phyloP scores from a whole-genome alignment of 768 basidiomycete genomes.

The Scleroderma citrinum region DNA sequence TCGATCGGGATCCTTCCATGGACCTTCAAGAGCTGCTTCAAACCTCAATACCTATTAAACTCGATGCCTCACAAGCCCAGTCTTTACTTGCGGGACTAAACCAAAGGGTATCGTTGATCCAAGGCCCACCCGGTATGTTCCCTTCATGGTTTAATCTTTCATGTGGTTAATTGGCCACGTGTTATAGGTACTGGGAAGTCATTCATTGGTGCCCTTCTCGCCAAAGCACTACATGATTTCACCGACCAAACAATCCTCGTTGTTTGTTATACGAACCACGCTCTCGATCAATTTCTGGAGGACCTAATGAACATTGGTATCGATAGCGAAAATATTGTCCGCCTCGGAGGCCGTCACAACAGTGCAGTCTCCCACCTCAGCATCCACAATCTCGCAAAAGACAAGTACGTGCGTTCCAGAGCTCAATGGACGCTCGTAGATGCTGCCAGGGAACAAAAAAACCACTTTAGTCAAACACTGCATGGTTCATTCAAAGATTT shows the following conservation, averaged over 20 bases:
- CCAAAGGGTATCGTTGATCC: conserved; percentile 54
- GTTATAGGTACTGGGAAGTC: conserved; percentile 67
- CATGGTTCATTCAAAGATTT: conserved; percentile 26
- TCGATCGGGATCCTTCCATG: conserved; percentile 27
- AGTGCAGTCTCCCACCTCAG: conserved; percentile 38
- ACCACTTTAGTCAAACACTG: conserved; percentile 14
- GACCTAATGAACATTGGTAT: conserved; percentile 59
- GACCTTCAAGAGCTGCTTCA: conserved; percentile 38
- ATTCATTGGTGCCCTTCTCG: conserved; percentile 63
- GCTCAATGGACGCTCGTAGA: conserved; percentile 41
- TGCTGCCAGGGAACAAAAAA: conserved; percentile 22
- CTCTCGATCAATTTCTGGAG: conserved; percentile 63
- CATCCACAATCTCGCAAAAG: conserved; percentile 35
- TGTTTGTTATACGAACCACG: conserved; percentile 72
- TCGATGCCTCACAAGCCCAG: conserved; percentile 46
- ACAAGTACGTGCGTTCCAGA: conserved; percentile 17
- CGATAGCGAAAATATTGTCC: conserved; percentile 41
- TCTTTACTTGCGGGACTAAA: conserved; percentile 48
- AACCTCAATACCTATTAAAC: conserved; percentile 34
- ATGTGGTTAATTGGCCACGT: background rate
- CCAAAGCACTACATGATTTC: conserved; percentile 50
- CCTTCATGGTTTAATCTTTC: background rate
- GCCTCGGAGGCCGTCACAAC: conserved; percentile 54
- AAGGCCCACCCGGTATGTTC: conserved; percentile 62
- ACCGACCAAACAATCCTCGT: conserved; percentile 53